phyloP scores from a whole-genome alignment of 1,284 basidiomycete genomes.

The Pseudozyma thailandica region DNA sequence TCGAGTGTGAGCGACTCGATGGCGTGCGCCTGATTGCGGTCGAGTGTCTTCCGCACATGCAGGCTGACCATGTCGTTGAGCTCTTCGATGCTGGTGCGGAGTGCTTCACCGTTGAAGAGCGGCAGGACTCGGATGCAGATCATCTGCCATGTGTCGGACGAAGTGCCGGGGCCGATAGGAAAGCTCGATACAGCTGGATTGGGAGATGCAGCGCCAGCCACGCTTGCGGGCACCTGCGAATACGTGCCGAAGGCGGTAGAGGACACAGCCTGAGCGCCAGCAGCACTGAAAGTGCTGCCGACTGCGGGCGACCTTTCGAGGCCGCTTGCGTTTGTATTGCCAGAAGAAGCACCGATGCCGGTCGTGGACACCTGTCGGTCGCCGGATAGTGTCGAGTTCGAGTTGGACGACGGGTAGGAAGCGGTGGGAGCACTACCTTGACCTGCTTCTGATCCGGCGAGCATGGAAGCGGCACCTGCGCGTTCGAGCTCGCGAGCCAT shows the following conservation, averaged over 20 bases:
- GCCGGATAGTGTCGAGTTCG: constrained; percentile 12
- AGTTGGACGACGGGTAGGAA: constrained; percentile 18
- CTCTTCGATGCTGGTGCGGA: constrained; percentile 90
- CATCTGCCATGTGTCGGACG: constrained; percentile 74
- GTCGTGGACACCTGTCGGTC: constrained; percentile 19
- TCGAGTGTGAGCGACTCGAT: constrained; percentile 77
- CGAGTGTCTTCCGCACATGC: constrained; percentile 75
- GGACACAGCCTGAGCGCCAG: constrained; percentile 12
- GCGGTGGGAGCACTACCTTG: not conserved
- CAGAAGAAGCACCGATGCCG: not conserved
- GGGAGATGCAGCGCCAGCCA: constrained; percentile 20
- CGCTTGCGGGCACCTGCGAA: constrained; percentile 4
- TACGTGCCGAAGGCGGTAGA: constrained; percentile 13
- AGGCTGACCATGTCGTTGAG: constrained; percentile 78
- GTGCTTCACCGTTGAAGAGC: constrained; percentile 87
- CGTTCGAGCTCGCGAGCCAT: constrained; percentile 54
- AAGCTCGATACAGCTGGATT: constrained; percentile 26
- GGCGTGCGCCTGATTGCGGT: constrained; percentile 69
- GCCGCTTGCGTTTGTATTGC: constrained; percentile 2
- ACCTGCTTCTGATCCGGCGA: constrained; percentile 34
- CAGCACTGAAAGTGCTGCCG: constrained; percentile 8
- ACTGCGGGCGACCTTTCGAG: constrained; percentile 23
- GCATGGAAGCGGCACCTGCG: constrained; percentile 41
- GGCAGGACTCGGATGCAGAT: constrained; percentile 87
- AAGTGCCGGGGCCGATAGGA: constrained; percentile 24